Percentiles rank a stretch among this genome's conserved stretches.
Conservation (phyloP, 805 yeast genomes). For the Candida bentonensis region DNA sequence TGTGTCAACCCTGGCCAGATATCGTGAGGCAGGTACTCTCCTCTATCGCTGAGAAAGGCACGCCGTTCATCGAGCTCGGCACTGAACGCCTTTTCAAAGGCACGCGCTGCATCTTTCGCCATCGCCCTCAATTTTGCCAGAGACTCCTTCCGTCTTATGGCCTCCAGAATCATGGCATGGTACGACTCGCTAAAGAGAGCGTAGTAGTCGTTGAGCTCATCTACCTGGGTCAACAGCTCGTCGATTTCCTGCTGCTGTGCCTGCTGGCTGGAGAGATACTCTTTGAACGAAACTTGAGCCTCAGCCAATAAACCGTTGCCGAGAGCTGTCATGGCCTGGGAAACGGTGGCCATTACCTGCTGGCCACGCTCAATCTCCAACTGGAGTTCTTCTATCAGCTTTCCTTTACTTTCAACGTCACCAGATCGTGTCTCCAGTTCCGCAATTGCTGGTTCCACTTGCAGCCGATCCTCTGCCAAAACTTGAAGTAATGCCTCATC, state of each 20-base stretch:
- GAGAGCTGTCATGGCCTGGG: slow-evolving; percentile 10
- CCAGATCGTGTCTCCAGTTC: slow-evolving; percentile 11
- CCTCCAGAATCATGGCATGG: slow-evolving; percentile 36
- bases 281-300: slow-evolving; percentile 2
- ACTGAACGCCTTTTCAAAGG: neutral
- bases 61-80: neutral
- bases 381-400: slow-evolving; percentile 9
- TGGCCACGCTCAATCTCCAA: slow-evolving; percentile 14
- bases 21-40: neutral
- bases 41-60: neutral
- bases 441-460: slow-evolving; percentile 18
- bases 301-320: slow-evolving; percentile 5
- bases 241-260: slow-evolving; percentile 11
- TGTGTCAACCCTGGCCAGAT: neutral
- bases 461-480: slow-evolving; percentile 23
- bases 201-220: slow-evolving; percentile 34
- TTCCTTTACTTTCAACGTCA: neutral
- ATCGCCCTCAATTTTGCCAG: slow-evolving; percentile 28
- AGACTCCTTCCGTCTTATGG: slow-evolving; percentile 33
- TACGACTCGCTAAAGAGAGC: slow-evolving; percentile 38
- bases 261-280: slow-evolving; percentile 12
- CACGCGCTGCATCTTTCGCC: neutral
- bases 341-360: slow-evolving; percentile 8
- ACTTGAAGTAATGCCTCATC: slow-evolving; percentile 36
- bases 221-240: slow-evolving; percentile 16